Evolutionary conservation across 2,329 filamentous ascomycete genomes (phyloP).

Genomic region (Taxawa tesnikishii): DNA sequence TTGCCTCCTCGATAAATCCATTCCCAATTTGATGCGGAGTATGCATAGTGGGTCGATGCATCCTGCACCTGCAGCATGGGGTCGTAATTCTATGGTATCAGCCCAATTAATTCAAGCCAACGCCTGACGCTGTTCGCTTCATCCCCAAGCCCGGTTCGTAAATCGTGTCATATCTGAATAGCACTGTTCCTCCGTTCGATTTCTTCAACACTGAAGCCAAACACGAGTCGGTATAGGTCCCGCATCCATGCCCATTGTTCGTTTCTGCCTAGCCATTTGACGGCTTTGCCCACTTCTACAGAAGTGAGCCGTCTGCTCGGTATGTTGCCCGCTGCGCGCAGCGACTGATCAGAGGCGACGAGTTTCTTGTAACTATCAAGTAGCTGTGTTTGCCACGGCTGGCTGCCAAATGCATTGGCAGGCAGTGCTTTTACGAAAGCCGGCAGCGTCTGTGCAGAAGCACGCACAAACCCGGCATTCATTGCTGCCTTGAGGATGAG

Average conservation of each 20-base stretch:
- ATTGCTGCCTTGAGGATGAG: constrained; percentile 76
- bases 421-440: constrained; percentile 66
- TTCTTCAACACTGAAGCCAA: constrained; percentile 73
- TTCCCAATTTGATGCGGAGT: too few relatives aligned
- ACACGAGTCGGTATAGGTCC: constrained; percentile 74
- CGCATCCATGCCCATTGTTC: constrained; percentile 67
- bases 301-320: constrained; percentile 53
- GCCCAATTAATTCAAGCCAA: too few relatives aligned
- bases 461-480: constrained; percentile 66
- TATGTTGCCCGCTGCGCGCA: constrained; percentile 43
- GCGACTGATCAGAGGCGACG: constrained; percentile 59
- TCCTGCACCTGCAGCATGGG: too few relatives aligned
- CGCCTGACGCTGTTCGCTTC: too few relatives aligned
- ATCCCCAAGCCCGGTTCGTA: too few relatives aligned
- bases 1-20: too few relatives aligned
- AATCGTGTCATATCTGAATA: constrained; percentile 24
- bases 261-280: constrained; percentile 60
- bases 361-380: constrained; percentile 72
- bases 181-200: constrained; percentile 54
- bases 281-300: constrained; percentile 67
- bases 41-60: too few relatives aligned
- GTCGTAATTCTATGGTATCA: too few relatives aligned
- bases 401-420: constrained; percentile 63
- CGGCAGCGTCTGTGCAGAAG: constrained; percentile 42
- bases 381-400: constrained; percentile 57